Evolutionary conservation across 768 basidiomycete species (phyloP), one percentile per base, ranked within the genome.

Genomic region (Nevesoporus exiguus): DNA sequence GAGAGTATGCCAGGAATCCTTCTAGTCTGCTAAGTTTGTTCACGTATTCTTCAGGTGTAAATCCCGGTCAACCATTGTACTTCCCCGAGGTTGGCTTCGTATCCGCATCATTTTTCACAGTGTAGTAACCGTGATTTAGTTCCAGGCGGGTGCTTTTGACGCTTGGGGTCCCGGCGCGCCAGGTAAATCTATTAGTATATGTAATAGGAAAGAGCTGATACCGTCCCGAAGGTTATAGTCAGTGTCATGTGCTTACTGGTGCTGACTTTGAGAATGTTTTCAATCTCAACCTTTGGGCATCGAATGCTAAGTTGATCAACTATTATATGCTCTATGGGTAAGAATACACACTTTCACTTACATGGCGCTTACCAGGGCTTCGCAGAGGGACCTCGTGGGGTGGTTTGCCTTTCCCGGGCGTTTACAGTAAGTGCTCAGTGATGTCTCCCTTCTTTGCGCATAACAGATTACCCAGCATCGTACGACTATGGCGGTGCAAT

Each of bases 241-340:
- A 78, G 4, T 92, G 90, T 64, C 76, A 79, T 25, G 69, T 74
- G 2, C 72, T 92, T 56, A 91, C 88, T 11, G 88, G 87, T 3
- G 73, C 85, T 1, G 76, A 85, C 61, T 92, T 90, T 69, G 78
- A 84, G 69, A 85, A 83, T 39, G 92, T 93, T 7, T 93, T 91
- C 69, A 83, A 93, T 61, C 77, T 82, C 53, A 75, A 87, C 49
- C 75, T 90, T 42, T 90, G 86, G 86, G 89, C 90, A 10, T 79
- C 80, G 46, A 93, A 92, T 68, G 87, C 83, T 2, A 93, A 92
- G 63, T 62, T 93, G 42, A 82, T 92, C 54, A 90, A 81, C 61
- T 89, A 88, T 57, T 93, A 93, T 69, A 93, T 93, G 92, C 60
- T 90, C 50, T 90, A 83, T 61, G 90, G 86, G 86, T 86, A 65